A percentile compares a stretch with the other conserved stretches of the same genome.
These are phyloP conservation scores for Lactifluus echinatus DNA, from an alignment of 768 basidiomycete genomes.

Conservation along the genomic window DNA sequence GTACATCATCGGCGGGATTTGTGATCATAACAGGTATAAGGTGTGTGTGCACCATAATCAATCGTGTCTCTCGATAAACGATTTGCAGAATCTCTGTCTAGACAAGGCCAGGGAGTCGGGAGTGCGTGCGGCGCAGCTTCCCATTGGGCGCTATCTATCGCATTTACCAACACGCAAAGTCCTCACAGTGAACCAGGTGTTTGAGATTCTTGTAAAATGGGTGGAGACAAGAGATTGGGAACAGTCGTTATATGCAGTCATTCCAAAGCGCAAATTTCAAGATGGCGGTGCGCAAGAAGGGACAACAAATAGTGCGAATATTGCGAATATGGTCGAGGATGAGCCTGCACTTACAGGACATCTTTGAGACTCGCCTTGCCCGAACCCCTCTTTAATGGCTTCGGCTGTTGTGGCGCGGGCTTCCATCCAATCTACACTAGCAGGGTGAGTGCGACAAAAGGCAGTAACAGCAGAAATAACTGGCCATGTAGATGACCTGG, in stretches of 20 bases:
- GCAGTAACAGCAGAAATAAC: constrained; percentile 20
- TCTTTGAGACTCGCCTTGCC: constrained; percentile 56
- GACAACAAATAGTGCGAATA: background rate
- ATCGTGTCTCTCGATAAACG: background rate
- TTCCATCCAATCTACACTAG: constrained; percentile 72
- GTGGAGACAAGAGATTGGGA: constrained; percentile 83
- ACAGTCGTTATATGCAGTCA: constrained; percentile 75
- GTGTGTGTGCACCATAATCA: constrained; percentile 28
- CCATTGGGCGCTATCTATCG: constrained; percentile 86
- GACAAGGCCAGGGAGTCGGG: constrained; percentile 71
- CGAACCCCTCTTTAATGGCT: constrained; percentile 55
- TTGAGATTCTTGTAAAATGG: constrained; percentile 89
- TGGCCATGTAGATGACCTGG: constrained; percentile 88
- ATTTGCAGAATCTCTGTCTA: constrained; percentile 70
- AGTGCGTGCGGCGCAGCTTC: constrained; percentile 81
- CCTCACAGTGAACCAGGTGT: constrained; percentile 91
- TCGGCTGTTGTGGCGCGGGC: constrained; percentile 56
- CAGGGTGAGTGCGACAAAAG: background rate
- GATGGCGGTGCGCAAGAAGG: constrained; percentile 28
- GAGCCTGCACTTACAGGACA: constrained; percentile 33
- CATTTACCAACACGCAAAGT: constrained; percentile 87
- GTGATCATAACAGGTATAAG: constrained; percentile 96
- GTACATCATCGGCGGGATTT: constrained; percentile 93
- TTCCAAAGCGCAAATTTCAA: constrained; percentile 87
- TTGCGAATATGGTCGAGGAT: background rate